Conservation (phyloP, 345 rosid species). For the Eucalyptus rudis region DNA sequence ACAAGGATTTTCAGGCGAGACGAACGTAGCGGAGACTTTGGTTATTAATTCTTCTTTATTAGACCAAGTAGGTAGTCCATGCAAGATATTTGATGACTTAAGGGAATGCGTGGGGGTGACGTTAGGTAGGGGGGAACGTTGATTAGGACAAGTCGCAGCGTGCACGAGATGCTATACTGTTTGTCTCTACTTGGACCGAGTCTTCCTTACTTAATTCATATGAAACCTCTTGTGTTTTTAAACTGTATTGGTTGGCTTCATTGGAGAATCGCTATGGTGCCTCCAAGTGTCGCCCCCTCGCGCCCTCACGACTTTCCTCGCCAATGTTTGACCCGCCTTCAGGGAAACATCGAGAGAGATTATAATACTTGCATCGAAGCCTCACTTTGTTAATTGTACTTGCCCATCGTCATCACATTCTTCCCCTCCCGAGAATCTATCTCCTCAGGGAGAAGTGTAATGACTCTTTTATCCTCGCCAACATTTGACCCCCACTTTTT, state of each 20-base stretch:
- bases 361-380: not conserved
- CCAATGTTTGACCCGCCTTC: constrained; percentile 14
- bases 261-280: constrained; percentile 1
- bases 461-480: not conserved
- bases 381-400: not conserved
- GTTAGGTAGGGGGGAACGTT: no score
- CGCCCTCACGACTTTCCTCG: not conserved
- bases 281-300: constrained; percentile 31
- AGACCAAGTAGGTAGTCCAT: not conserved
- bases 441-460: not conserved
- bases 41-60: not conserved
- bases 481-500: not conserved
- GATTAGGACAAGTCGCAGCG: not conserved
- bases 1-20: not conserved
- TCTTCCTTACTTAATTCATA: not conserved
- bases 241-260: constrained; percentile 11
- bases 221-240: not conserved
- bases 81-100: no score
- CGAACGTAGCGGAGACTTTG: not conserved
- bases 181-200: not conserved
- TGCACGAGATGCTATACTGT: not conserved
- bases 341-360: not conserved
- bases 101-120: not conserved
- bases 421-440: not conserved
- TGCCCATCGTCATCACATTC: not conserved